Conservation (phyloP, 306 rosid species). For the Neltuma alba region DNA sequence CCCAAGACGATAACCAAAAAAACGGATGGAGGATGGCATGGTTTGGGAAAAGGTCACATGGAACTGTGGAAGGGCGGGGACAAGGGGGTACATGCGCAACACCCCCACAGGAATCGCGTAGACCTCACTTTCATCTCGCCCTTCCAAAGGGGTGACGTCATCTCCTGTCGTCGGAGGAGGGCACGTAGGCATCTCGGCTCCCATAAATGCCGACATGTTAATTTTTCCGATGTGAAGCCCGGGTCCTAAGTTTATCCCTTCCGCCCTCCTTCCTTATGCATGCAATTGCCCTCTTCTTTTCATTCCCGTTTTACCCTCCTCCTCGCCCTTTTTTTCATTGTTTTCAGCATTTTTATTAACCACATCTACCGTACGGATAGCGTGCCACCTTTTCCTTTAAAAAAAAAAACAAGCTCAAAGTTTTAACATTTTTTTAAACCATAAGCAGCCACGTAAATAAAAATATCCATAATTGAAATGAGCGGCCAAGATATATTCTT, state of each 20-base stretch:
- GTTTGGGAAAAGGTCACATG: neutral
- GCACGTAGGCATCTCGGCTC: conserved; percentile 56
- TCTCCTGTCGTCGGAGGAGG: conserved; percentile 60
- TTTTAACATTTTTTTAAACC: neutral
- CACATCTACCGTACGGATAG: neutral
- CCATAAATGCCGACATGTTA: conserved; percentile 65
- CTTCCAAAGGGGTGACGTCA: conserved; percentile 1
- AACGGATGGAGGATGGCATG: no score
- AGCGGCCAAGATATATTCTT: neutral
- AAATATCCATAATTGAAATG: neutral
- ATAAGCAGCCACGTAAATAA: neutral
- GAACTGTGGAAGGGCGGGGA: neutral
- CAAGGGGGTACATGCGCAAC: neutral
- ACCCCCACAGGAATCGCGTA: neutral
- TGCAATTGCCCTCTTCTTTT: neutral
- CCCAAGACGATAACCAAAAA: no score
- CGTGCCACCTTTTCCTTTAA: neutral
- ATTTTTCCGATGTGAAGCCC: conserved; percentile 40
- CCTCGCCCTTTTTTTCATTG: neutral
- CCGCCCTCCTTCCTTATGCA: neutral
- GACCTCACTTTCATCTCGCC: neutral
- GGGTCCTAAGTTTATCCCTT: conserved; percentile 34
- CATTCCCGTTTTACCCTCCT: neutral
- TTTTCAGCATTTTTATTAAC: neutral
- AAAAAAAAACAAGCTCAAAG: no score